Conservation (phyloP, 1,284 basidiomycete genomes). For the Leccinum olivaceoglutinosum region DNA sequence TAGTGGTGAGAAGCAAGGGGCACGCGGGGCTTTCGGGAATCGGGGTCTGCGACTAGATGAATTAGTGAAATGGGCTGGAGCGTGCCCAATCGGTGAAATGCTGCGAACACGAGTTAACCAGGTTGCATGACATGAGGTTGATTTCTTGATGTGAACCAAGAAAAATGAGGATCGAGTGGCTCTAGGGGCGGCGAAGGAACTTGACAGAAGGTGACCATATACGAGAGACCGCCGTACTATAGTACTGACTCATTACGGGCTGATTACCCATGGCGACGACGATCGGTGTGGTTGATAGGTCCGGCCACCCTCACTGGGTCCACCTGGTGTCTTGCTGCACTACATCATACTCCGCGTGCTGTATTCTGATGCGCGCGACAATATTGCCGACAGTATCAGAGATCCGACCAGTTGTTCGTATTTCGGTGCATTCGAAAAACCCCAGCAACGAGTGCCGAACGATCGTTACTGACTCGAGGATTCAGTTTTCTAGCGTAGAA, state of each 20-base stretch:
- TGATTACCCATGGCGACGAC: constrained; percentile 1
- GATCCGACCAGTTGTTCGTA: too few species aligned
- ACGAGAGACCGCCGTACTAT: constrained; percentile 15
- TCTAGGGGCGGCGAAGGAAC: constrained; percentile 27
- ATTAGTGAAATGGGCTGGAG: constrained; percentile 24
- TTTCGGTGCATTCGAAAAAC: too few species aligned
- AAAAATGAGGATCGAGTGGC: constrained; percentile 34
- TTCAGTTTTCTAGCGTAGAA: too few species aligned
- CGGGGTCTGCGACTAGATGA: constrained; percentile 22
- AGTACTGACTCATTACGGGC: constrained; percentile 9
- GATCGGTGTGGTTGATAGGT: not conserved
- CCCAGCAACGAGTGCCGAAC: too few species aligned
- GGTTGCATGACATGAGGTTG: constrained; percentile 34
- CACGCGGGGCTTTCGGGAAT: constrained; percentile 27
- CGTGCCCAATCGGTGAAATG: constrained; percentile 26
- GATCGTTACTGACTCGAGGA: too few species aligned
- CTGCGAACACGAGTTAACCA: constrained; percentile 33
- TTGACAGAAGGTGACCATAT: constrained; percentile 18
- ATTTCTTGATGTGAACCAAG: constrained; percentile 27
- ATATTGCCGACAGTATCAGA: too few species aligned
- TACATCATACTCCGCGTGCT: constrained; percentile 7
- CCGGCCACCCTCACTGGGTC: not conserved
- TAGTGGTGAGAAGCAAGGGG: constrained; percentile 25
- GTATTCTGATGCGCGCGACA: constrained; percentile 8
- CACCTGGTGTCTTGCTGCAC: constrained; percentile 9